A percentile compares a stretch with the other conserved stretches of the same genome.
These are phyloP conservation scores for Lyophyllum shimeji DNA, from an alignment of 768 basidiomycete genomes.

Conservation along the genomic window DNA sequence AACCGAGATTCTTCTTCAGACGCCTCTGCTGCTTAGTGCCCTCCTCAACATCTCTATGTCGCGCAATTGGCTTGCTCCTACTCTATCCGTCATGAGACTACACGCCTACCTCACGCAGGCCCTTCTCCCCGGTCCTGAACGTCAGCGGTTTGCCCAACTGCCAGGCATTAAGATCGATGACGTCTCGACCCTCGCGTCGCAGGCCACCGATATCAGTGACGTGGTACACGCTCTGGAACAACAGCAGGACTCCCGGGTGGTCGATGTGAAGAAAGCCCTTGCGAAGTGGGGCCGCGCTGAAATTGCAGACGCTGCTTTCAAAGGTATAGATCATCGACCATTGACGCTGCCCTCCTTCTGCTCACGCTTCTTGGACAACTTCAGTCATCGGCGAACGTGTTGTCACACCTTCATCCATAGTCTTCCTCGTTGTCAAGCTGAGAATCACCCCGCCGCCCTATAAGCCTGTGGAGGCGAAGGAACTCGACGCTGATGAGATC, in stretches of 20 bases:
- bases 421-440: slow-evolving; percentile 83
- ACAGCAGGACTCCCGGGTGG: slow-evolving; percentile 46
- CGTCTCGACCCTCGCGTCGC: slow-evolving; percentile 32
- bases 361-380: not conserved
- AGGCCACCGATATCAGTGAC: slow-evolving; percentile 42
- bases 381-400: slow-evolving; percentile 88
- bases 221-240: slow-evolving; percentile 50
- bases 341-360: not conserved
- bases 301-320: slow-evolving; percentile 80
- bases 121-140: slow-evolving; percentile 56
- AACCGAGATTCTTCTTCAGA: slow-evolving; percentile 64
- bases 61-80: slow-evolving; percentile 86
- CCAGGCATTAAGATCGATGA: slow-evolving; percentile 67
- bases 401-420: slow-evolving; percentile 86
- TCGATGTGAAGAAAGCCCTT: slow-evolving; percentile 63
- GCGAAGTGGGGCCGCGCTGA: slow-evolving; percentile 75
- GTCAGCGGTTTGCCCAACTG: slow-evolving; percentile 65
- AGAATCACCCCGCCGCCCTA: slow-evolving; percentile 61
- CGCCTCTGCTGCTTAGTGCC: slow-evolving; percentile 73
- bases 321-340: slow-evolving; percentile 50
- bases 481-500: slow-evolving; percentile 46
- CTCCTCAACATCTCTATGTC: slow-evolving; percentile 80
- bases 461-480: slow-evolving; percentile 30
- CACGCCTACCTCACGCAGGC: slow-evolving; percentile 87
- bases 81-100: slow-evolving; percentile 76